Conservation (phyloP, 2,329 filamentous ascomycete genomes). For the Fusarium sp. region DNA sequence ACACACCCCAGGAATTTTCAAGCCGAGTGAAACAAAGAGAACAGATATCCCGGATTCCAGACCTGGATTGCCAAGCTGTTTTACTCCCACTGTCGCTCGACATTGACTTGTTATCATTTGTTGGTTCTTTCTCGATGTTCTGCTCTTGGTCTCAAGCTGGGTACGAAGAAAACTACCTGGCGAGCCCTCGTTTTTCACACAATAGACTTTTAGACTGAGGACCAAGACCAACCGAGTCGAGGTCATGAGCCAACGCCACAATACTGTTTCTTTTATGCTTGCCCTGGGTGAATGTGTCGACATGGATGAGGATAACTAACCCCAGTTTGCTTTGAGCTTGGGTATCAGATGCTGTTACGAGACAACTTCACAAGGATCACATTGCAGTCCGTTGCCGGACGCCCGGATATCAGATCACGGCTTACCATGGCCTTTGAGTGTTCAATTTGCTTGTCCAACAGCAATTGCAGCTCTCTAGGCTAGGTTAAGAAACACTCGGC, state of each 20-base stretch:
- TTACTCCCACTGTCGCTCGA: constrained; percentile 24
- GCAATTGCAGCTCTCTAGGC: neutral
- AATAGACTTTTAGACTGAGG: constrained; percentile 48
- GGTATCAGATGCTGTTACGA: constrained; percentile 5
- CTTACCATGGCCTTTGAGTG: constrained; percentile 7
- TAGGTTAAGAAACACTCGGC: constrained; percentile 19
- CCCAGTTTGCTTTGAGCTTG: constrained; percentile 1
- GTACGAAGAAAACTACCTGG: constrained; percentile 29
- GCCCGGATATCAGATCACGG: constrained; percentile 29
- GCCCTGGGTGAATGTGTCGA: constrained; percentile 26
- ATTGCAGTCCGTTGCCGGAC: constrained; percentile 28
- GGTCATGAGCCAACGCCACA: constrained; percentile 45
- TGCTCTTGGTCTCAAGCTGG: constrained; percentile 23
- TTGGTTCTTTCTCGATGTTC: constrained; percentile 27
- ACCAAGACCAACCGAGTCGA: constrained; percentile 45
- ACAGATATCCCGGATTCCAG: constrained; percentile 24
- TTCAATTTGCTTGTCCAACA: constrained; percentile 15
- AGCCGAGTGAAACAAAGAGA: constrained; percentile 28
- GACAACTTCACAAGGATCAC: neutral
- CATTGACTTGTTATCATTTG: constrained; percentile 27
- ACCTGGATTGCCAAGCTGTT: constrained; percentile 41
- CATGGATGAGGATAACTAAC: constrained; percentile 8
- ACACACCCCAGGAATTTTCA: constrained; percentile 15
- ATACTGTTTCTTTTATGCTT: constrained; percentile 15
- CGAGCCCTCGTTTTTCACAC: constrained; percentile 26